Percentiles rank a stretch among this genome's conserved stretches.
Conservation (phyloP, 257 asterid genomes). For the Penstemon newberryi region DNA sequence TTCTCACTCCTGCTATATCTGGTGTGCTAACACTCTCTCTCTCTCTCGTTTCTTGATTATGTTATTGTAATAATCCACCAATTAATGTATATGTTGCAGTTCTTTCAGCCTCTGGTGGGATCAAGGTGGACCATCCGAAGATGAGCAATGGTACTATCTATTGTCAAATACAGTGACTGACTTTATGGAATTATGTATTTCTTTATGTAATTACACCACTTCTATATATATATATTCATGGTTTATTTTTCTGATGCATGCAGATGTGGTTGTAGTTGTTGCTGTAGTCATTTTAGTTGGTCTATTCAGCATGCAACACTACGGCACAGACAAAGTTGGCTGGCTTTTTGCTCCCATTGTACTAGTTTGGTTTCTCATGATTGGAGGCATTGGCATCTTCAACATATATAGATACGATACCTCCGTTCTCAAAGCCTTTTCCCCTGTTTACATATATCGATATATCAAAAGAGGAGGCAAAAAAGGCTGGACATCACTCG, state of each 20-base stretch:
- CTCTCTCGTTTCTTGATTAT: background rate
- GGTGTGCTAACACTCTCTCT: slow-evolving; percentile 44
- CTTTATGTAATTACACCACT: background rate
- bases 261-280: slow-evolving; percentile 84
- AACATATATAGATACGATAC: slow-evolving; percentile 74
- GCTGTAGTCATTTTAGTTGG: slow-evolving; percentile 88
- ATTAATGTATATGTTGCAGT: slow-evolving; percentile 43
- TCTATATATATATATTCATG: background rate
- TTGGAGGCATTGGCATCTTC: slow-evolving; percentile 91
- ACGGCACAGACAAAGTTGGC: slow-evolving; percentile 94
- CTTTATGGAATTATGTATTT: background rate
- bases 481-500: slow-evolving; percentile 86
- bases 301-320: slow-evolving; percentile 92
- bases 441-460: slow-evolving; percentile 75
- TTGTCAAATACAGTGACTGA: background rate
- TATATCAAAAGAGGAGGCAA: slow-evolving; percentile 62
- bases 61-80: slow-evolving; percentile 22
- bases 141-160: slow-evolving; percentile 69
- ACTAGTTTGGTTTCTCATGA: slow-evolving; percentile 87
- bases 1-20: slow-evolving; percentile 97
- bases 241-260: slow-evolving; percentile 45
- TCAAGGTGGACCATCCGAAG: slow-evolving; percentile 81
- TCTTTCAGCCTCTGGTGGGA: slow-evolving; percentile 95
- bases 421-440: slow-evolving; percentile 84
- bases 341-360: slow-evolving; percentile 97